Base-by-base conservation (phyloP, 306 rosid genomes). In the Fagus crenata region DNA sequence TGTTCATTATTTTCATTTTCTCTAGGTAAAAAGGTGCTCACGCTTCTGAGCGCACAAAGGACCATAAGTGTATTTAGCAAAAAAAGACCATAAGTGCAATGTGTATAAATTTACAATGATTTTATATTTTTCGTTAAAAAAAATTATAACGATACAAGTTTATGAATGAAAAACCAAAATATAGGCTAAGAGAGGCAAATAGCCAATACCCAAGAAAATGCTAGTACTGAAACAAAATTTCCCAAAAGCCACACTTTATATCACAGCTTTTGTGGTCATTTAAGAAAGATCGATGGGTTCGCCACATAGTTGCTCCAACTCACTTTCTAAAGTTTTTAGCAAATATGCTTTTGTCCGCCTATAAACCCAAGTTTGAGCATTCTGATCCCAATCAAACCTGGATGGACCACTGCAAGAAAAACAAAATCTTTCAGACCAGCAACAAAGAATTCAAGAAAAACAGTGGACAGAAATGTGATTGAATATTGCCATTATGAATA, bases 311-410 rank as follows among this genome's bases (percentile, higher is more conserved):
- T 90, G 85, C 87, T 80, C 80, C 86, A 91, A 69, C 85, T 93
- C 98, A 2, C 43, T 78, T 80, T 90, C 93, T 40, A 93, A 84
- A 59, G 87, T 42, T 73, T 80, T 36, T 78, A 81, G 78, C 78
- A 93, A 78, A 67, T 83, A 82, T 61, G 83, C 85, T 86, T 86
- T 91, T 9, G 76, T 91, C 83, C 98, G 91, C 83, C 97, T 86
- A 74, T 91, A 93, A 74, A 93, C 73, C 98, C 98, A 93, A 71
- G 86, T 82, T 84, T 81, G 80, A 28, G 89, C 79, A 73, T 80
- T 78, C 61, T 6, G 86, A 84, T 93, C 96, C 98, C 97, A 91
- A 80, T 93, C 96, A 79, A 93, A 93, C 82, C 97, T 89, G 31
- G 90, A 85, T 0, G 97, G 97, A 68, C 98, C 98, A 56, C 98